Evolutionary conservation across 495 filamentous ascomycete species (phyloP).

Genomic region (Penicillium steckii): DNA sequence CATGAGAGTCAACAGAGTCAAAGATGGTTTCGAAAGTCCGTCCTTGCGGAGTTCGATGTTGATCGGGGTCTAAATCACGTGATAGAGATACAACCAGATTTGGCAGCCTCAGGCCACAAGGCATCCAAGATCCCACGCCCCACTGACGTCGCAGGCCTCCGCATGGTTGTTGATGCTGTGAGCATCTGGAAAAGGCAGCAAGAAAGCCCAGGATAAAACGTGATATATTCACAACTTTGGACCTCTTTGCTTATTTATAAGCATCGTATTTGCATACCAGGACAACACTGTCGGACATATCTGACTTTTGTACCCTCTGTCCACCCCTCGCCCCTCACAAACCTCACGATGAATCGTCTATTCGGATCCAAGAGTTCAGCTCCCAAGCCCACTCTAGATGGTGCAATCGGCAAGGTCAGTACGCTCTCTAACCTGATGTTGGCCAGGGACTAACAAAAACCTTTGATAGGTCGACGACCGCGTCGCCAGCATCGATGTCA

Average conservation of each 20-base stretch:
- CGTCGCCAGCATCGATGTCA: conserved; percentile 89
- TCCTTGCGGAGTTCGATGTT: no score
- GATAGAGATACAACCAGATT: neutral
- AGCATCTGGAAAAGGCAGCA: no score
- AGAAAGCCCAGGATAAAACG: no score
- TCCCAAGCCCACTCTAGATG: conserved; percentile 87
- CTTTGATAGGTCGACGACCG: conserved; percentile 83
- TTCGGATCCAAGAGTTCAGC: conserved; percentile 86
- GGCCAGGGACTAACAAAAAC: conserved; percentile 11
- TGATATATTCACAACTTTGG: no score
- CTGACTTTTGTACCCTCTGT: conserved; percentile 1
- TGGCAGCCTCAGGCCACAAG: conserved; percentile 10
- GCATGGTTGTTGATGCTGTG: conserved; percentile 6
- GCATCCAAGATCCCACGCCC: no score
- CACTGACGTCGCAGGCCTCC: conserved; percentile 26
- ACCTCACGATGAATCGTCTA: conserved; percentile 81
- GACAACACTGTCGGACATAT: neutral
- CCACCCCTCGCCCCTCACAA: conserved; percentile 2
- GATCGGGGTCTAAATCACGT: neutral
- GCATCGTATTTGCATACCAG: no score
- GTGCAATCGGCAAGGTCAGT: conserved; percentile 79
- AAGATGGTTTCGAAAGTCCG: no score
- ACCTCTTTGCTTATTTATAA: no score
- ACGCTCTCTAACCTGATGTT: neutral
- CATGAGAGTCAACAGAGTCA: no score